Conservation (phyloP, 1,284 basidiomycete species). For the Ceratobasidium sp. region DNA sequence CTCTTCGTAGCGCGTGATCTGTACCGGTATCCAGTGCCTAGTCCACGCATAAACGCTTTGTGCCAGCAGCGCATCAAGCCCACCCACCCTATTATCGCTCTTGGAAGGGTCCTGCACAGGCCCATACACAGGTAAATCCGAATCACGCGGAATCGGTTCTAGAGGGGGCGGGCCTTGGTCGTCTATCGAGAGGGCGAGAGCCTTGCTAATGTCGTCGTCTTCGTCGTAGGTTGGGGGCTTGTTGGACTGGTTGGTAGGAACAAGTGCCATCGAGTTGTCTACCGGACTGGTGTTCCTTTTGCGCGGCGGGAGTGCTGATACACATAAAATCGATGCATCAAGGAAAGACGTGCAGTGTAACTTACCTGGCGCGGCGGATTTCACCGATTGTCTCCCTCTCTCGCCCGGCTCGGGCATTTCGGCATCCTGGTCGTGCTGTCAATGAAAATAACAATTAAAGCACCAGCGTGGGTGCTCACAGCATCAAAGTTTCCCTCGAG, state of each 20-base stretch:
- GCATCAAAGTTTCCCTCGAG: conserved; percentile 33
- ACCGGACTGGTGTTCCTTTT: conserved; percentile 29
- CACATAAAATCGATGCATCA: background rate
- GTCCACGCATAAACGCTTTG: background rate
- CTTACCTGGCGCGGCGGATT: conserved; percentile 4
- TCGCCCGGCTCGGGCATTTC: conserved; percentile 14
- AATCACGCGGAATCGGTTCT: conserved; percentile 17
- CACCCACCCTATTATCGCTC: conserved; percentile 10
- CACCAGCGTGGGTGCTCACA: background rate
- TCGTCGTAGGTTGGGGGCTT: conserved; percentile 39
- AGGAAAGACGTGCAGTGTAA: background rate
- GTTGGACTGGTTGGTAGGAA: background rate
- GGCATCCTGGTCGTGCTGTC: too few relatives aligned
- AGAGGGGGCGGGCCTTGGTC: conserved; percentile 11
- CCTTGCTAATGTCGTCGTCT: conserved; percentile 43
- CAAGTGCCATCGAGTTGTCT: conserved; percentile 38
- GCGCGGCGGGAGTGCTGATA: background rate
- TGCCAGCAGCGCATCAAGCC: background rate
- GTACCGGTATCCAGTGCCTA: conserved; percentile 26
- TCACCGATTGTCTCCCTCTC: conserved; percentile 8
- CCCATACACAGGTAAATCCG: conserved; percentile 25
- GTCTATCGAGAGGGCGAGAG: conserved; percentile 38
- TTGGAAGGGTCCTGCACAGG: background rate
- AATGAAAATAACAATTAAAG: too few relatives aligned
- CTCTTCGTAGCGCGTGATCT: conserved; percentile 43